Evolutionary conservation across 352 stramenopile genomes (phyloP).

Genomic region (Phytopythium delawarense): DNA sequence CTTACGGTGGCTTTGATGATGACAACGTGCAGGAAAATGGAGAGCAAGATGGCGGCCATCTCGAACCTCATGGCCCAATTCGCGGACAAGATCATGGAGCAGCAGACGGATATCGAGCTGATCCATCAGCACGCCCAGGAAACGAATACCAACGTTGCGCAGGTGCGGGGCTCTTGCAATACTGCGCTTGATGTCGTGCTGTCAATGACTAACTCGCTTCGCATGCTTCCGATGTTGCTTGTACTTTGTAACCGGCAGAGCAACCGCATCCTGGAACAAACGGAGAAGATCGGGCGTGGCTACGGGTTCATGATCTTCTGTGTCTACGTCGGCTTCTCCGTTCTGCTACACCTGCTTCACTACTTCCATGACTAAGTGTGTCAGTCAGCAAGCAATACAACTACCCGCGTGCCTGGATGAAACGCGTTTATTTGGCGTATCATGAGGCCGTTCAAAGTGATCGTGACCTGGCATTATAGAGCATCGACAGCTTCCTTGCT

Average conservation of each 20-base stretch:
- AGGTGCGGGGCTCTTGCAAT: slow-evolving; percentile 27
- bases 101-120: slow-evolving; percentile 73
- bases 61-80: slow-evolving; percentile 85
- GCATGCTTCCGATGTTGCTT: slow-evolving; percentile 1
- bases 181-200: not conserved
- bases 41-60: slow-evolving; percentile 84
- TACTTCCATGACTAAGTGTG: slow-evolving; percentile 67
- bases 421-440: not conserved
- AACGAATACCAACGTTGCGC: slow-evolving; percentile 66
- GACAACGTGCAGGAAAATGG: slow-evolving; percentile 54
- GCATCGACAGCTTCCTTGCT: slow-evolving; percentile 80
- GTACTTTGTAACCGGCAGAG: slow-evolving; percentile 27
- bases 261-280: slow-evolving; percentile 73
- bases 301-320: slow-evolving; percentile 88
- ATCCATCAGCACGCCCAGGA: slow-evolving; percentile 70
- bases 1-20: not conserved
- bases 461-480: slow-evolving; percentile 22
- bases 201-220: no score
- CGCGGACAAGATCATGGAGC: slow-evolving; percentile 79
- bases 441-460: not conserved
- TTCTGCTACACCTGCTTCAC: slow-evolving; percentile 73
- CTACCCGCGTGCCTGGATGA: not conserved
- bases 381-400: not conserved
- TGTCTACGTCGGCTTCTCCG: slow-evolving; percentile 67
- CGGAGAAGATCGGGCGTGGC: slow-evolving; percentile 64